Percentiles rank a stretch among this genome's conserved stretches.
Conservation (phyloP, 805 yeast genomes). For the Cyberlindnera bimundalis region DNA sequence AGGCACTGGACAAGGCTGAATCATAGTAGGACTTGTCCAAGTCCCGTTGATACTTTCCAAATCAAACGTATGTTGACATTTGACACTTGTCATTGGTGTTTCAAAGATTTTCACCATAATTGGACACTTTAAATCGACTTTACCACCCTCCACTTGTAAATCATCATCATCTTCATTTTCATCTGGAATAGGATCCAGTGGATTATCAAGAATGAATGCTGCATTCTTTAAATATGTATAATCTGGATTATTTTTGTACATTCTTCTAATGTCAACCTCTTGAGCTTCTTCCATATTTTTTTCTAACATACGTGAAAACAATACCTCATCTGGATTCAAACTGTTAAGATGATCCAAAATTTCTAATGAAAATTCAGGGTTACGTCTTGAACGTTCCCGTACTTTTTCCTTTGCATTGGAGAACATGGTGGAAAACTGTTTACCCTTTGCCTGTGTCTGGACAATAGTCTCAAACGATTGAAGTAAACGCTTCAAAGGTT, state of each 20-base stretch:
- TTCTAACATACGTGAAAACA: slow-evolving; percentile 15
- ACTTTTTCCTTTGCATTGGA: slow-evolving; percentile 13
- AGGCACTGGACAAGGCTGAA: slow-evolving; percentile 52
- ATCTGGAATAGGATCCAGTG: slow-evolving; percentile 59
- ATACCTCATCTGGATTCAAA: slow-evolving; percentile 1
- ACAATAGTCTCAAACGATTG: slow-evolving; percentile 20
- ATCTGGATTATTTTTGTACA: slow-evolving; percentile 6
- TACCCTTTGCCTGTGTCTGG: slow-evolving; percentile 14
- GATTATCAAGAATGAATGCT: slow-evolving; percentile 50
- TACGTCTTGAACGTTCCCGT: background rate
- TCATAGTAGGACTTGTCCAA: slow-evolving; percentile 17
- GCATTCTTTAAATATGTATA: slow-evolving; percentile 37
- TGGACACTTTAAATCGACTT: slow-evolving; percentile 65
- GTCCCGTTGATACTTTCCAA: slow-evolving; percentile 39
- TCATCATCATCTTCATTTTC: slow-evolving; percentile 42
- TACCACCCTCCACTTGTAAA: slow-evolving; percentile 66
- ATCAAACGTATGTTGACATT: slow-evolving; percentile 66
- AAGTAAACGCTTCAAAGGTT: slow-evolving; percentile 10
- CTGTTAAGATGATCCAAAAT: slow-evolving; percentile 12
- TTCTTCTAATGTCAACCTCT: background rate
- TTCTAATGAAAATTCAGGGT: slow-evolving; percentile 14
- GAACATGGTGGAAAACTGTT: slow-evolving; percentile 15
- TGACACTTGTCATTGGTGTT: slow-evolving; percentile 51
- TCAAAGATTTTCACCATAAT: slow-evolving; percentile 50
- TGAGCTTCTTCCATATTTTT: background rate